These are phyloP conservation scores for Ophiocordyceps camponoti-saundersi DNA, from an alignment of 2,329 filamentous ascomycete genomes.

Conservation along the genomic window DNA sequence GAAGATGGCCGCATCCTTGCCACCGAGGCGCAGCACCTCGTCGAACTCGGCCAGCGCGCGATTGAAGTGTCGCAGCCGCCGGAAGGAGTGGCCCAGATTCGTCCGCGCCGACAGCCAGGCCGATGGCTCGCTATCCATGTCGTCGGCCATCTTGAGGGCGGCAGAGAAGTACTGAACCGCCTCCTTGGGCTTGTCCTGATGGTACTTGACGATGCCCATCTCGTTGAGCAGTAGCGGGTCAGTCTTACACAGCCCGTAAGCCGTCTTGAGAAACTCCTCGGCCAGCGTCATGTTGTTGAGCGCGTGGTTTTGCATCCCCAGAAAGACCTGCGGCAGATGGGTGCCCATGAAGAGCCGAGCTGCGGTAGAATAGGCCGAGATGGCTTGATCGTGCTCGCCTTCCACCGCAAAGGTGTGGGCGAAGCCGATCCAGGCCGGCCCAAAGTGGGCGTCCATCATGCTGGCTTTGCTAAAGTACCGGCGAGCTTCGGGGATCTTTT, in stretches of 20 bases:
- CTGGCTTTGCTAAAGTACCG: conserved; percentile 95
- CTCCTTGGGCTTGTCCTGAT: conserved; percentile 62
- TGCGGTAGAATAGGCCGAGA: conserved; percentile 91
- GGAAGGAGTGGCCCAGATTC: conserved; percentile 78
- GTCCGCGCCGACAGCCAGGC: conserved; percentile 74
- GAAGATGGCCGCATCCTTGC: conserved; percentile 64
- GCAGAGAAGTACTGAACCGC: conserved; percentile 64
- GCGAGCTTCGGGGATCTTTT: conserved; percentile 80
- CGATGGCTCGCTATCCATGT: conserved; percentile 66
- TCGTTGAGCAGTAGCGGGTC: conserved; percentile 91
- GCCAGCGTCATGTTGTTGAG: conserved; percentile 89
- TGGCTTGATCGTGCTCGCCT: conserved; percentile 94
- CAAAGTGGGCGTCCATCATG: conserved; percentile 94
- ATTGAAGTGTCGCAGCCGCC: conserved; percentile 50
- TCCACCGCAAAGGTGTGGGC: conserved; percentile 96
- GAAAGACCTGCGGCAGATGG: conserved; percentile 84
- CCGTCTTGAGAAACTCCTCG: conserved; percentile 84
- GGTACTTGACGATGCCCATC: conserved; percentile 89
- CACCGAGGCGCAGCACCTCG: conserved; percentile 66
- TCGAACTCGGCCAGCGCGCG: conserved; percentile 71
- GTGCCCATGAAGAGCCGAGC: conserved; percentile 92
- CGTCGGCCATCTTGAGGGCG: conserved; percentile 59
- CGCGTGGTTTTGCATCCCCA: conserved; percentile 96
- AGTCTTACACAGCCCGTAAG: conserved; percentile 64
- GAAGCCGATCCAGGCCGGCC: conserved; percentile 96